Percentiles rank a stretch among this genome's conserved stretches.
phyloP scores from a whole-genome alignment of 2,329 filamentous ascomycete species.

The Coniochaeta ligniaria region DNA sequence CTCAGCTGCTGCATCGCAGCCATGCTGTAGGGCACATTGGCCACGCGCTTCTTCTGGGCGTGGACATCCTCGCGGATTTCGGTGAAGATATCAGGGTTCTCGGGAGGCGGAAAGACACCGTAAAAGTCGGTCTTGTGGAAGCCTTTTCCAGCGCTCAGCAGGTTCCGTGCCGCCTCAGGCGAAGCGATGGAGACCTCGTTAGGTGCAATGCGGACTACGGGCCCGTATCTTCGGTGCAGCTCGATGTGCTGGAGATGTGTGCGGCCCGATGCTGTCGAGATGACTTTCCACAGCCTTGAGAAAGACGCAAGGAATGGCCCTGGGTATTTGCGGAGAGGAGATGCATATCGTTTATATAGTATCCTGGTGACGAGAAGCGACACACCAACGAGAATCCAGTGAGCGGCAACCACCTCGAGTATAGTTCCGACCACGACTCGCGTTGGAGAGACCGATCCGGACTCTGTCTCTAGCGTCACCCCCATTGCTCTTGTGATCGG shows the following conservation, averaged over 20 bases:
- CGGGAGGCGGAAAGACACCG: slow-evolving; percentile 45
- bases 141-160: slow-evolving; percentile 41
- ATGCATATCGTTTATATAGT: slow-evolving; percentile 23
- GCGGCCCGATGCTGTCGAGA: slow-evolving; percentile 26
- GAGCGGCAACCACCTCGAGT: slow-evolving; percentile 13
- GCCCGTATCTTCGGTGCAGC: slow-evolving; percentile 37
- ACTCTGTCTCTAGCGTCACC: slow-evolving; percentile 17
- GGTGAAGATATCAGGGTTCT: slow-evolving; percentile 53
- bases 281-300: slow-evolving; percentile 33
- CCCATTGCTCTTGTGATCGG: slow-evolving; percentile 12
- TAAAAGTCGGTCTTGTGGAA: slow-evolving; percentile 49
- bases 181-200: slow-evolving; percentile 39
- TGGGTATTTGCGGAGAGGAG: slow-evolving; percentile 25
- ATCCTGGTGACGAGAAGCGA: slow-evolving; percentile 17
- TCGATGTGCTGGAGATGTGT: slow-evolving; percentile 35
- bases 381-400: slow-evolving; percentile 22
- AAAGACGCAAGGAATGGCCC: slow-evolving; percentile 25
- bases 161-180: slow-evolving; percentile 33
- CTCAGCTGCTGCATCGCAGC: slow-evolving; percentile 43
- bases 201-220: slow-evolving; percentile 40
- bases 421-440: slow-evolving; percentile 12
- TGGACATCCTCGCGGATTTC: slow-evolving; percentile 47
- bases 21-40: slow-evolving; percentile 45
- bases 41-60: slow-evolving; percentile 46
- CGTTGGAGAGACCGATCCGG: slow-evolving; percentile 13